Base-by-base conservation (phyloP, 768 basidiomycete species). In the Boletellus ananiceps region DNA sequence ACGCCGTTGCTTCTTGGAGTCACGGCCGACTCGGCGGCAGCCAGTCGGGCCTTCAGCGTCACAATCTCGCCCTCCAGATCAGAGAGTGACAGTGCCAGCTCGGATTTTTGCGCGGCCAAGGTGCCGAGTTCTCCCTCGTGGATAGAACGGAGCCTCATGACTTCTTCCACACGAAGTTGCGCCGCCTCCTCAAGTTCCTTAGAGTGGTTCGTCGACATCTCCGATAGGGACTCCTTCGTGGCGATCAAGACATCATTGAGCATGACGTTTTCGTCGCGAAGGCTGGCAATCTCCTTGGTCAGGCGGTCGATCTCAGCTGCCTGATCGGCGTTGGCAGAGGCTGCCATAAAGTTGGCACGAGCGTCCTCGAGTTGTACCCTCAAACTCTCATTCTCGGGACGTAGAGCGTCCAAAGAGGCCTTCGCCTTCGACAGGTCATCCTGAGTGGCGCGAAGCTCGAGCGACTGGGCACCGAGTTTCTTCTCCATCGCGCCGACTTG, bases 401-500 rank as follows among this genome's bases (percentile, higher is more conserved):
- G 74, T 27, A 79, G 70, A 6, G 76, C 51, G 16, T 82, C 76
- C 8, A 83, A 60, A 21, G 78, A 68, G 1, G 77, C 62, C 65
- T 93, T 92, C 5, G 86, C 76, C 71, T 90, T 92, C 3, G 74
- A 61, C 32, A 93, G 81, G 63, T 92, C 89, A 53, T 93, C 89
- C 59, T 84, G 81, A 0, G 91, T 89, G 13, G 89, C 91, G 60
- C 85, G 89, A 37, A 93, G 77, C 56, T 92, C 88, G 27, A 91
- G 70, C 48, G 71, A 79, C 53, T 84, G 72, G 43, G 69, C 77
- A 46, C 71, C 72, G 44, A 87, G 75, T 59, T 78, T 77, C 70
- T 89, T 89, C 67, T 83, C 80, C 18, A 84, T 68, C 0, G 64
- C 64, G 46, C 74, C 73, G 35, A 79, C 70, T 57, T 86, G 76